These are phyloP conservation scores for Leccinum disarticulatum DNA, from an alignment of 768 basidiomycete genomes.

Conservation along the genomic window DNA sequence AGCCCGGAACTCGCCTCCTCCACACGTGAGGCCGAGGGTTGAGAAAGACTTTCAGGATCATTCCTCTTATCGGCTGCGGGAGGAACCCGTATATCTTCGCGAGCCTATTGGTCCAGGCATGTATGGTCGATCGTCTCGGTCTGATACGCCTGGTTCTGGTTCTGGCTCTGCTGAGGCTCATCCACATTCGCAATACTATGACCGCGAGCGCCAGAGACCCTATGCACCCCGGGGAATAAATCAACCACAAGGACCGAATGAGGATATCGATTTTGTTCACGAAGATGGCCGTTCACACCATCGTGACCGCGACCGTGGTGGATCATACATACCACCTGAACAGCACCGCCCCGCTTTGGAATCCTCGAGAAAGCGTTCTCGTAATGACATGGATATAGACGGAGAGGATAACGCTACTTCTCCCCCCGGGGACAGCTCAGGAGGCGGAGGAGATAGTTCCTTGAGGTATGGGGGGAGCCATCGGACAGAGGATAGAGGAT, in stretches of 20 bases:
- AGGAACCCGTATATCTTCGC: constrained; percentile 31
- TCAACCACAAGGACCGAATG: constrained; percentile 37
- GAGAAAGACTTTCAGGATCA: constrained; percentile 33
- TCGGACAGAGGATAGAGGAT: constrained; percentile 50
- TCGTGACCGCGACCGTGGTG: constrained; percentile 40
- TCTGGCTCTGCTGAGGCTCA: constrained; percentile 49
- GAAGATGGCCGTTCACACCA: constrained; percentile 48
- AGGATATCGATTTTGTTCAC: constrained; percentile 53
- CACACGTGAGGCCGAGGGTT: constrained; percentile 39
- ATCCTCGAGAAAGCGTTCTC: constrained; percentile 53
- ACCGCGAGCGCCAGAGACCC: constrained; percentile 47
- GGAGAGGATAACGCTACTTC: constrained; percentile 48
- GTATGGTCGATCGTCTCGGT: constrained; percentile 46
- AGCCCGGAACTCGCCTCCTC: constrained; percentile 45
- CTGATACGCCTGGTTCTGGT: constrained; percentile 59
- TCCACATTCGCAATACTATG: constrained; percentile 49
- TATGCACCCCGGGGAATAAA: constrained; percentile 54
- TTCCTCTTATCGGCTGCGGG: constrained; percentile 30
- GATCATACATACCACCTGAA: constrained; percentile 32
- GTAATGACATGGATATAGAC: constrained; percentile 66
- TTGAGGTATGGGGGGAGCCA: constrained; percentile 38
- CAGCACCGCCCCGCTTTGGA: constrained; percentile 44
- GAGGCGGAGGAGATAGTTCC: constrained; percentile 28
- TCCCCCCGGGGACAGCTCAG: constrained; percentile 29
- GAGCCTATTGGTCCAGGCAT: constrained; percentile 31